These are phyloP conservation scores for Sclerotinia nivalis DNA, from an alignment of 2,329 filamentous ascomycete species.

Conservation along the genomic window DNA sequence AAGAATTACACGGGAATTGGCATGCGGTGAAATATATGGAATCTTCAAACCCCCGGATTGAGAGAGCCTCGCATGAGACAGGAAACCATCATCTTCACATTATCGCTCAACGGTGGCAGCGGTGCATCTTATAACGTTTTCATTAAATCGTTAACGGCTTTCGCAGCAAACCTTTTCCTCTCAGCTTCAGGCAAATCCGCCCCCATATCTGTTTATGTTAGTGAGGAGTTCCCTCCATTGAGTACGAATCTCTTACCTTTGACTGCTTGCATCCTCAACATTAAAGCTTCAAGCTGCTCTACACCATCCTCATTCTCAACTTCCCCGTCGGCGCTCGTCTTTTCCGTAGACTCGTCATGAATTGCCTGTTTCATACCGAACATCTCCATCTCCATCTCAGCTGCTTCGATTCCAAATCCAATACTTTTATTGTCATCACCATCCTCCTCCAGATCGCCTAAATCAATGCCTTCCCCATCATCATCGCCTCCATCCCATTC, in stretches of 20 bases:
- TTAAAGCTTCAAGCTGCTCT: slow-evolving; percentile 61
- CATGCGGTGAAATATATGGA: not conserved
- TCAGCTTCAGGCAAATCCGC: slow-evolving; percentile 61
- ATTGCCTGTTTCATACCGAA: slow-evolving; percentile 44
- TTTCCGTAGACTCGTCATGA: slow-evolving; percentile 28
- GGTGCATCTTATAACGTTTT: slow-evolving; percentile 41
- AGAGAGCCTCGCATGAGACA: not conserved
- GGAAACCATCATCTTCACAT: not conserved
- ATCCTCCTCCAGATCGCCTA: slow-evolving; percentile 42
- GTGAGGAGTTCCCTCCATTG: not conserved
- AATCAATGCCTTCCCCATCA: slow-evolving; percentile 42
- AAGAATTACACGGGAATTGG: not conserved
- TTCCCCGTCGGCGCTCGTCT: slow-evolving; percentile 38
- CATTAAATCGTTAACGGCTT: slow-evolving; percentile 66
- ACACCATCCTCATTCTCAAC: slow-evolving; percentile 47
- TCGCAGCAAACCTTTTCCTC: slow-evolving; percentile 59
- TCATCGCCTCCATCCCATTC: slow-evolving; percentile 56
- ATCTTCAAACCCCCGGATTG: not conserved
- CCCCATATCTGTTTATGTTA: slow-evolving; percentile 52
- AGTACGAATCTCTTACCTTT: slow-evolving; percentile 34
- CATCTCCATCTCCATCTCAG: slow-evolving; percentile 45
- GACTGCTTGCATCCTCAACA: slow-evolving; percentile 63
- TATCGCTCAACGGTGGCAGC: not conserved
- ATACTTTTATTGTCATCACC: slow-evolving; percentile 34
- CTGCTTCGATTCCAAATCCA: slow-evolving; percentile 39